Conservation (phyloP, 1,139 yeast species). For the Sugiyamaella xylanicola region DNA sequence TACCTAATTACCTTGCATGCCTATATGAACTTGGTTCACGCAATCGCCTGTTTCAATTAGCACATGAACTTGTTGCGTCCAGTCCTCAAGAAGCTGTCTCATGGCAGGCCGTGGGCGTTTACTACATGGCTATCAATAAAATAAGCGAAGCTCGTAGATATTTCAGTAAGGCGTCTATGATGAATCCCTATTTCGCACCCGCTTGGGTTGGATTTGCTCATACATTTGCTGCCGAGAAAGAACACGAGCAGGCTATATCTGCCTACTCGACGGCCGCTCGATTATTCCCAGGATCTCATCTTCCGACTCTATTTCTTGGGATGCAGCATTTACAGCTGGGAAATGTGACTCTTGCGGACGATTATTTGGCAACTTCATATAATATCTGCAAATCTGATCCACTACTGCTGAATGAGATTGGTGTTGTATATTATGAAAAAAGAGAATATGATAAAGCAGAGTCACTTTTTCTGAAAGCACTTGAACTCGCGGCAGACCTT, state of each 20-base stretch:
- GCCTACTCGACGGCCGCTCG: slow-evolving; percentile 97
- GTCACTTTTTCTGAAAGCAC: slow-evolving; percentile 68
- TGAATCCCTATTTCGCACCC: slow-evolving; percentile 89
- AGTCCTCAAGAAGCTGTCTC: slow-evolving; percentile 84
- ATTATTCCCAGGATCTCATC: slow-evolving; percentile 89
- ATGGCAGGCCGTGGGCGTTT: slow-evolving; percentile 92
- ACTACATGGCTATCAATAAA: slow-evolving; percentile 75
- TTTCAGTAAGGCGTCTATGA: slow-evolving; percentile 85
- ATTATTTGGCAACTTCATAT: slow-evolving; percentile 75
- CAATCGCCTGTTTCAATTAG: slow-evolving; percentile 74
- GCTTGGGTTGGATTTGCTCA: slow-evolving; percentile 99
- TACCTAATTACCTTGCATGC: slow-evolving; percentile 83
- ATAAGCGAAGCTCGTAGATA: slow-evolving; percentile 81
- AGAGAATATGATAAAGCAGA: slow-evolving; percentile 71
- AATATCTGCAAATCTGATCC: slow-evolving; percentile 86
- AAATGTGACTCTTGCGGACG: slow-evolving; percentile 80
- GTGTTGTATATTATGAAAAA: slow-evolving; percentile 83
- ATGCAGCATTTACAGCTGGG: slow-evolving; percentile 94
- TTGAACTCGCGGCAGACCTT: slow-evolving; percentile 65
- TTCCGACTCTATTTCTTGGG: slow-evolving; percentile 88
- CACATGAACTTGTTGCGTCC: slow-evolving; percentile 85
- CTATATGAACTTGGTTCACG: slow-evolving; percentile 82
- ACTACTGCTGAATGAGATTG: slow-evolving; percentile 82
- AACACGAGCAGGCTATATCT: slow-evolving; percentile 96
- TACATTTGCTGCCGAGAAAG: slow-evolving; percentile 96